Evolutionary conservation across 345 rosid genomes (phyloP).

Genomic region (Acer saccharum): DNA sequence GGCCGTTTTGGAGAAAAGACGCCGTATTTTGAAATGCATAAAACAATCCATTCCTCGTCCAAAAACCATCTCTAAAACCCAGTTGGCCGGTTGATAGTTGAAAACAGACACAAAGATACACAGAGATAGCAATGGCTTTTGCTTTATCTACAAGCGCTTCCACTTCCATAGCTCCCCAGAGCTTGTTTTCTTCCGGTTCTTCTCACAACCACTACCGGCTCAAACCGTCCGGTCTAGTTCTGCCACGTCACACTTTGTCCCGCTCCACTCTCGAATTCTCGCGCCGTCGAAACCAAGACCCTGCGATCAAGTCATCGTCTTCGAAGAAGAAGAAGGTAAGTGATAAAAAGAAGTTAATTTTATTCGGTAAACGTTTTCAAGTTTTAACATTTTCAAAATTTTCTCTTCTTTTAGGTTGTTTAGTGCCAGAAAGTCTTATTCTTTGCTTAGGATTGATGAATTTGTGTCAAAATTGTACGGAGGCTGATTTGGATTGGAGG

Average conservation of each 20-base stretch:
- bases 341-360: neutral
- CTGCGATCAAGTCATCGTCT: slow-evolving; percentile 26
- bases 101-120: neutral
- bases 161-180: slow-evolving; percentile 23
- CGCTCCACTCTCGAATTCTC: slow-evolving; percentile 41
- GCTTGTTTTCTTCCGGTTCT: slow-evolving; percentile 13
- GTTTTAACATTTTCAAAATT: neutral
- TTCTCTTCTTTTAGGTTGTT: neutral
- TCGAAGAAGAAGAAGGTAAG: slow-evolving; percentile 51
- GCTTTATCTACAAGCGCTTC: slow-evolving; percentile 41
- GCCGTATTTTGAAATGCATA: neutral
- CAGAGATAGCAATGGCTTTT: slow-evolving; percentile 41
- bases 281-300: slow-evolving; percentile 47
- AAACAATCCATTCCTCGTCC: neutral
- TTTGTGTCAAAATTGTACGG: neutral
- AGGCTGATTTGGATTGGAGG: neutral
- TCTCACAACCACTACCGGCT: neutral
- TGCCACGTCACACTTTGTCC: slow-evolving; percentile 29
- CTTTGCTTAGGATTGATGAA: neutral
- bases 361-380: neutral
- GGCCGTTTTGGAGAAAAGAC: neutral
- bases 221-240: slow-evolving; percentile 29
- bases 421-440: neutral
- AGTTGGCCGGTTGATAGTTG: neutral
- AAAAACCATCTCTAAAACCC: neutral